Evolutionary conservation across 169 alveolate genomes (phyloP), one percentile per base, ranked within the genome.

Genomic region (Perkinsus chesapeaki): DNA sequence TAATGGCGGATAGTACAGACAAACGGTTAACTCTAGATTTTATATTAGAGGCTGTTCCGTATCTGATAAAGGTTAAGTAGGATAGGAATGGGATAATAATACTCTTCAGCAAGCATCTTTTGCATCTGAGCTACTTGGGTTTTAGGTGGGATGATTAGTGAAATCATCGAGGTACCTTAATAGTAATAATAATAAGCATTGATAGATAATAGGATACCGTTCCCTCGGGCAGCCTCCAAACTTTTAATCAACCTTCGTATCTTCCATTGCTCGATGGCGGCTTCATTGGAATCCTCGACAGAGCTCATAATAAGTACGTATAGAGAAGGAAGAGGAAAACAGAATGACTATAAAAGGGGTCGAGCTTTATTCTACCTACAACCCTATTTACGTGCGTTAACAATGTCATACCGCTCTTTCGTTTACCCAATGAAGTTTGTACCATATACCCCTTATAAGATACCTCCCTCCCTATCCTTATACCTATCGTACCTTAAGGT

Each of bases 1-100:
- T 98, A 93, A 99, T 98, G 19, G 99, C 99, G 39, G 99, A 98
- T 94, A 98, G 95, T 23, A 99, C 99, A 73, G 99, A 98, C 92
- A 98, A 97, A n/a, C 99, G 96, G 95, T 98, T 99, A 39, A 97
- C 99, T 39, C 99, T 97, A 73, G 99, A 98, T 95, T 99, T 99
- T 92, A 99, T 99, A 95, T 98, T 98, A 34, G 99, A 97, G 10
- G 99, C 99, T 36, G 99, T 98, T 39, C 99, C 99, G 82, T 60
- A 60, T 34, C 82, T 60, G 23, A 20, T 16, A 23, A 34, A 60
- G 3, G 27, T 5, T 60, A 16, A 9, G 3, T 20, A 34, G 23
- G 36, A 20, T 3, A 27, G 3, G 82, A 16, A 34, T 3, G 27
- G 27, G 31, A 16, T 60, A 23, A 34, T 60, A 60, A 73, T 96